These are phyloP conservation scores for Xylaria sp. DNA, from an alignment of 2,329 filamentous ascomycete genomes.

Conservation along the genomic window DNA sequence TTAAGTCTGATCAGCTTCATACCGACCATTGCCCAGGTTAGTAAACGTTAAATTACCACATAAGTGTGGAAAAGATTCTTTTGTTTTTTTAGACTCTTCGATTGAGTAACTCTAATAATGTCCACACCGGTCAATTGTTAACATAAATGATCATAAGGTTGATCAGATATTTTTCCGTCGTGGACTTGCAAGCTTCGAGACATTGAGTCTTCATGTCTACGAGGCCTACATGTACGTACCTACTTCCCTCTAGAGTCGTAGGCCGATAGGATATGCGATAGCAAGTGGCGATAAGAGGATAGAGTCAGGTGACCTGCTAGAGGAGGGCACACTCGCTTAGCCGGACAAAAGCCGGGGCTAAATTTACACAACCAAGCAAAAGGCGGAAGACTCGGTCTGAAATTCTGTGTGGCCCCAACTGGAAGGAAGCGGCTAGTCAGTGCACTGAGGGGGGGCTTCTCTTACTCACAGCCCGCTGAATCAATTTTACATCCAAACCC, in stretches of 20 bases:
- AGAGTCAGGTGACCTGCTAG: constrained; percentile 43
- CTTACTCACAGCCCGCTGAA: constrained; percentile 18
- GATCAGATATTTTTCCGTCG: no score
- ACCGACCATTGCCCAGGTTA: no score
- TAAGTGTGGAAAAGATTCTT: no score
- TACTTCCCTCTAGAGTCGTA: background rate
- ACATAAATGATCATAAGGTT: no score
- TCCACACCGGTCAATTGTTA: no score
- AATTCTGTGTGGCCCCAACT: constrained; percentile 28
- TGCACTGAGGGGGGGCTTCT: constrained; percentile 20
- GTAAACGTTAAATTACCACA: no score
- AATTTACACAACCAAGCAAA: constrained; percentile 38
- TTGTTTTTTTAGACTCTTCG: no score
- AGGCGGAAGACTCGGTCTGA: constrained; percentile 27
- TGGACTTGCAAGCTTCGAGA: no score
- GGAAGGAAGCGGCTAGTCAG: background rate
- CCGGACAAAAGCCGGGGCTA: constrained; percentile 42
- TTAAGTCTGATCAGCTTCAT: no score
- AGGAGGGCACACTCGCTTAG: constrained; percentile 50
- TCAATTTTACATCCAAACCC: constrained; percentile 45
- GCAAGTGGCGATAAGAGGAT: background rate
- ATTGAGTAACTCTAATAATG: no score
- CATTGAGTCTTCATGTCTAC: no score
- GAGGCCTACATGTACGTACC: no score
- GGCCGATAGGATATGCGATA: background rate